Evolutionary conservation across 805 yeast genomes (phyloP).

Genomic region (Blastobotrys chiropterorum): DNA sequence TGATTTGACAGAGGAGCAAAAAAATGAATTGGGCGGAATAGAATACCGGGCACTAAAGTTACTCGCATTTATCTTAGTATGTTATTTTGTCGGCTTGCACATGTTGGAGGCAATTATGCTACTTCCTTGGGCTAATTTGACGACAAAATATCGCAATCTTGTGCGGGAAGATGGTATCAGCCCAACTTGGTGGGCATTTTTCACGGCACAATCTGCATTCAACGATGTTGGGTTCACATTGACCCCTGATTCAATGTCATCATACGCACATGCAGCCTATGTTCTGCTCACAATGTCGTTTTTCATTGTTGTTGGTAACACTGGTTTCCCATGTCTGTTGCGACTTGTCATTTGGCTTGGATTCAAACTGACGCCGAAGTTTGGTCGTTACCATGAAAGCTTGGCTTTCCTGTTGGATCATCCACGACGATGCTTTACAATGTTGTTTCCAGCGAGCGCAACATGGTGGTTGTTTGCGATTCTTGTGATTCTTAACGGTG

Average conservation of each 20-base stretch:
- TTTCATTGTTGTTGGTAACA: constrained; percentile 85
- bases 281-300: constrained; percentile 57
- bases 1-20: constrained; percentile 72
- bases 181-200: constrained; percentile 92
- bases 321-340: constrained; percentile 84
- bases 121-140: constrained; percentile 41
- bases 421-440: constrained; percentile 94
- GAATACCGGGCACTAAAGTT: constrained; percentile 87
- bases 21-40: constrained; percentile 94
- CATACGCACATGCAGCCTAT: constrained; percentile 60
- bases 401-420: constrained; percentile 84
- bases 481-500: constrained; percentile 60
- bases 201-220: constrained; percentile 72
- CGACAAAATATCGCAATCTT: constrained; percentile 17
- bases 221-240: constrained; percentile 81
- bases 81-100: constrained; percentile 75
- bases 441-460: constrained; percentile 85
- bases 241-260: constrained; percentile 71
- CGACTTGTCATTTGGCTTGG: constrained; percentile 78
- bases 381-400: constrained; percentile 49
- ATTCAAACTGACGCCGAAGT: constrained; percentile 59
- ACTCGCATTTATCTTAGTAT: constrained; percentile 54
- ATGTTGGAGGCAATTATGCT: constrained; percentile 45
- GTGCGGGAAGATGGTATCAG: constrained; percentile 54
- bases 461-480: constrained; percentile 91